Evolutionary conservation across 2,329 filamentous ascomycete species (phyloP).

Genomic region (Alternaria sp.): DNA sequence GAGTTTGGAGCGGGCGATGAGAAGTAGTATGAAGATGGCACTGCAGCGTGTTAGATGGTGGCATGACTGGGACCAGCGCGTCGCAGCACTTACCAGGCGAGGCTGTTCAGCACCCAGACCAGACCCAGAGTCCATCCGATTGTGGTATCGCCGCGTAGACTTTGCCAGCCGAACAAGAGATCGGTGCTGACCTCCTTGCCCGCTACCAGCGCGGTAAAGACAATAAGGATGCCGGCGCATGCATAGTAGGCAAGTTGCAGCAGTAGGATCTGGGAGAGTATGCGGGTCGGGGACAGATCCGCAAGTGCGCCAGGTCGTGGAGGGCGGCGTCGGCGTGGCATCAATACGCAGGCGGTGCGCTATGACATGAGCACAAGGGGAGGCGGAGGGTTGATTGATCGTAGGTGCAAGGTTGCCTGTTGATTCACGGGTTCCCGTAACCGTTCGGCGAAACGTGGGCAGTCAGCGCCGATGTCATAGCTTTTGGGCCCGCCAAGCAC

Average conservation of each 20-base stretch:
- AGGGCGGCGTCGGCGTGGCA: constrained; percentile 67
- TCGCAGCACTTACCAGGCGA: constrained; percentile 64
- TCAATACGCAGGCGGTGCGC: constrained; percentile 42
- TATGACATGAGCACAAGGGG: constrained; percentile 30
- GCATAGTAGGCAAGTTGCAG: constrained; percentile 73
- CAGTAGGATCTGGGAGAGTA: constrained; percentile 71
- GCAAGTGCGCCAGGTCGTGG: constrained; percentile 72
- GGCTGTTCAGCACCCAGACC: constrained; percentile 72
- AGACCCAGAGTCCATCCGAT: constrained; percentile 74
- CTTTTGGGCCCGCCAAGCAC: constrained; percentile 29
- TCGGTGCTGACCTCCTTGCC: constrained; percentile 67
- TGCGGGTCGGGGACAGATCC: constrained; percentile 72
- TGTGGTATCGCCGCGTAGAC: constrained; percentile 71
- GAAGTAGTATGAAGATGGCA: constrained; percentile 80
- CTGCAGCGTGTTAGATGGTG: constrained; percentile 59
- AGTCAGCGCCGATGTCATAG: constrained; percentile 30
- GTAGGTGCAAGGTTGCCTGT: constrained; percentile 29
- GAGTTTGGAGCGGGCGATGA: constrained; percentile 90
- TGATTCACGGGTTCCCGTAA: constrained; percentile 16
- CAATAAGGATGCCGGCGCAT: constrained; percentile 67
- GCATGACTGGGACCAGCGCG: neutral
- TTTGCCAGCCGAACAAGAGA: constrained; percentile 70
- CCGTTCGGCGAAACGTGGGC: constrained; percentile 28
- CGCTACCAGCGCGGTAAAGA: constrained; percentile 73
- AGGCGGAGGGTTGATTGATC: constrained; percentile 10